A percentile compares a stretch with the other conserved stretches of the same genome.
These are phyloP conservation scores for Cicer yamashitae DNA, from an alignment of 306 rosid species.

Conservation along the genomic window DNA sequence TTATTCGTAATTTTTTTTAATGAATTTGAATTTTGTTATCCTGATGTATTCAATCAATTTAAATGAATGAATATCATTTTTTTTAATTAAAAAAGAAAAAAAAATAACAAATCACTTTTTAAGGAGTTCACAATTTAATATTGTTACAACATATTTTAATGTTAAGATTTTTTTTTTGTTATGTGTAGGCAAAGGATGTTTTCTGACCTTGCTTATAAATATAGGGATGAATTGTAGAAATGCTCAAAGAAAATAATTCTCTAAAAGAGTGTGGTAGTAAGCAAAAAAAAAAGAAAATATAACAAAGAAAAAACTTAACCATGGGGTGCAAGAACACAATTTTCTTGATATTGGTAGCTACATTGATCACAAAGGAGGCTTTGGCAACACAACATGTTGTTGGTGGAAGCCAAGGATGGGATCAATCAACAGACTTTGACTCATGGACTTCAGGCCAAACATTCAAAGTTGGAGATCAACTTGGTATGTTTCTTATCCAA, in stretches of 20 bases:
- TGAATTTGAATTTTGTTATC: too few relatives aligned
- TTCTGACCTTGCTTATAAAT: constrained; percentile 44
- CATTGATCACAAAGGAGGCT: constrained; percentile 51
- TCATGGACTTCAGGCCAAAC: constrained; percentile 74
- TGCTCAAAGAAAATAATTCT: constrained; percentile 9
- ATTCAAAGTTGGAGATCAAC: constrained; percentile 86
- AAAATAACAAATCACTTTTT: background rate
- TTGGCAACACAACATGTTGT: constrained; percentile 65
- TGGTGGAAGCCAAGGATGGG: constrained; percentile 97
- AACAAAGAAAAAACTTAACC: background rate
- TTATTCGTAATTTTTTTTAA: too few relatives aligned
- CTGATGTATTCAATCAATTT: too few relatives aligned
- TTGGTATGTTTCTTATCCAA: constrained; percentile 57
- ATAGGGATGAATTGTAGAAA: constrained; percentile 39
- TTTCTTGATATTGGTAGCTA: constrained; percentile 50
- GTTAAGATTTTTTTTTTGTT: background rate
- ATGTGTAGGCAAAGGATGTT: constrained; percentile 10
- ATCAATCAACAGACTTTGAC: constrained; percentile 68
- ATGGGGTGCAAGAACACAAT: constrained; percentile 70
- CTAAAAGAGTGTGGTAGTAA: constrained; percentile 27
- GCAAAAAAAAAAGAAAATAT: background rate
- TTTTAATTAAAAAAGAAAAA: too few relatives aligned
- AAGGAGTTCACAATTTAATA: constrained; percentile 34
- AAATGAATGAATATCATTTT: too few relatives aligned
- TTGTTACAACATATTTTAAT: constrained; percentile 14